Evolutionary conservation across 495 filamentous ascomycete genomes (phyloP), one percentile per base, ranked within the genome.

Genomic region (Talaromyces wortmannii): DNA sequence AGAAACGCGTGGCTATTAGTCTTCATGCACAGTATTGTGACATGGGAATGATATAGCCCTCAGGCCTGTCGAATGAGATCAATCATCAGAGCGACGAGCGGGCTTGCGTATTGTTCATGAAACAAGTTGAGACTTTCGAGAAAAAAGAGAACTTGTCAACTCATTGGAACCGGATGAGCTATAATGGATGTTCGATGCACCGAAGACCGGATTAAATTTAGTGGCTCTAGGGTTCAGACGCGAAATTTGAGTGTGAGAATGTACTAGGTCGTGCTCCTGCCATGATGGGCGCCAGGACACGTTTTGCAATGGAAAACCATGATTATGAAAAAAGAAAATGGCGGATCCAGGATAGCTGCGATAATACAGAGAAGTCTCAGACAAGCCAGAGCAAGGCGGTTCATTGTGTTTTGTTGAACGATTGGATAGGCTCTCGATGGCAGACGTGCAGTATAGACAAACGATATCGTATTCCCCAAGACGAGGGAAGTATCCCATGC

Each of bases 391-490:
- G 2, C 13, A 13, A 8, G 36, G 13, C 8, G 2, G 1, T 40
- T 40, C 36, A 5, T 13, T 40, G 36, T 8, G 36, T 40, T 40
- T 13, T 8, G 36, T 13, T 8, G 36, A 40, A 8, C 8, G 8
- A 13, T 40, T 13, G 36, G 8, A 40, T 40, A 63, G 42, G 3
- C 55, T 63, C 30, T 71, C 68, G 15, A 70, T 52, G 16, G 54
- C 57, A 46, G 57, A 57, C 2, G 58, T 53, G 46, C 71, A 74
- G 48, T 72, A 48, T 13, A 58, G 60, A 50, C 71, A 74, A 23
- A 70, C 52, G 29, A 71, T 62, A 13, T 74, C 65, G 56, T 68
- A 74, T 36, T 72, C 69, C 2, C 68, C 69, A 13, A 61, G 59
- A 2, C 71, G 69, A 7, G 63, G 65, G 16, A 7, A 46, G 44